These are phyloP conservation scores for Rossbeevera mucosa DNA, from an alignment of 768 basidiomycete species.

Conservation along the genomic window DNA sequence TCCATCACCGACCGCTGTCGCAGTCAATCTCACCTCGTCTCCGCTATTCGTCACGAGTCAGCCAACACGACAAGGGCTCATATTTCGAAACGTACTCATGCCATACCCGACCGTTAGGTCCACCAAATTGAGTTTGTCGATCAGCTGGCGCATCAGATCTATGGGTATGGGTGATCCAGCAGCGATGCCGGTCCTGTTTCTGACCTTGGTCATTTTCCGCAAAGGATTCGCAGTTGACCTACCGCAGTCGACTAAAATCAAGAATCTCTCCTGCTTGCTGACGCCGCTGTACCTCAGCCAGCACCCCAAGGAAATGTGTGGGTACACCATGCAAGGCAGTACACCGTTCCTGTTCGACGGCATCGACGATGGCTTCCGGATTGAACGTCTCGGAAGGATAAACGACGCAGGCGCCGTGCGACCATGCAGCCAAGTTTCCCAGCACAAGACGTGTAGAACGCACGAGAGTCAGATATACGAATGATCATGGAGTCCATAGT, in stretches of 20 bases:
- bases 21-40: constrained; percentile 49
- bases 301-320: constrained; percentile 76
- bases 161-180: constrained; percentile 78
- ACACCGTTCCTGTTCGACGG: constrained; percentile 63
- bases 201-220: not conserved
- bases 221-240: not conserved
- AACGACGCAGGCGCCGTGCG: constrained; percentile 67
- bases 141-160: constrained; percentile 71
- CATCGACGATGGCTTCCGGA: constrained; percentile 63
- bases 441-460: constrained; percentile 60
- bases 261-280: constrained; percentile 40
- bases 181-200: constrained; percentile 70
- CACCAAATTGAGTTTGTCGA: constrained; percentile 57
- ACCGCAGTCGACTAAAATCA: constrained; percentile 57
- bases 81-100: constrained; percentile 59
- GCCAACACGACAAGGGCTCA: not conserved
- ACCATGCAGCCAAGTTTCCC: constrained; percentile 77
- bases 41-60: constrained; percentile 42
- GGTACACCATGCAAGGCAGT: constrained; percentile 83
- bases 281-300: constrained; percentile 61
- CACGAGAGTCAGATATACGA: constrained; percentile 9
- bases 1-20: not conserved
- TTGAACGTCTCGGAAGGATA: constrained; percentile 68
- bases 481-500: constrained; percentile 1
- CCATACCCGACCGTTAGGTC: constrained; percentile 80